These are phyloP conservation scores for Austropuccinia psidii DNA, from an alignment of 1,284 basidiomycete genomes.

Conservation along the genomic window DNA sequence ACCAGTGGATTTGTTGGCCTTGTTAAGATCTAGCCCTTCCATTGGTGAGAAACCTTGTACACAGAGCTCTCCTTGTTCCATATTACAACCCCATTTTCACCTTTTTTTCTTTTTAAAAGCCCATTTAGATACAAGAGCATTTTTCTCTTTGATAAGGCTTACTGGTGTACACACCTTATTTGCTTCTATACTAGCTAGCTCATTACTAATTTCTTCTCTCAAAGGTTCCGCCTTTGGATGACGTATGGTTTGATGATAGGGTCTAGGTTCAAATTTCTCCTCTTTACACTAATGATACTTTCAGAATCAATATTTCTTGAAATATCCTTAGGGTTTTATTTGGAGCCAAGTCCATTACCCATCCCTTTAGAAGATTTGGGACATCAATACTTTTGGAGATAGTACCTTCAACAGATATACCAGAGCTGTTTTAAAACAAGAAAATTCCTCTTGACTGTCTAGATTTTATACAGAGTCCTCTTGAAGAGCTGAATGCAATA, in stretches of 20 bases:
- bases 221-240: not conserved
- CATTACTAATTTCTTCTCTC: not conserved
- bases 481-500: too few relatives aligned
- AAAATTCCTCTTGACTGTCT: too few relatives aligned
- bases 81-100: not conserved
- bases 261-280: too few relatives aligned
- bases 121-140: not conserved
- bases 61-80: not conserved
- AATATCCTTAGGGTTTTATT: not conserved
- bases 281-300: too few relatives aligned
- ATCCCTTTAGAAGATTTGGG: not conserved
- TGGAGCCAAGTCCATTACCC: not conserved
- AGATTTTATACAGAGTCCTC: too few relatives aligned
- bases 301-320: not conserved
- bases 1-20: constrained; percentile 49
- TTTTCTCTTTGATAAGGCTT: not conserved
- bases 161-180: not conserved
- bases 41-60: not conserved
- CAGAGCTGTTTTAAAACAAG: too few relatives aligned
- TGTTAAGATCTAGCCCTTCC: too few relatives aligned
- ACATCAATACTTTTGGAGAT: too few relatives aligned
- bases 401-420: too few relatives aligned
- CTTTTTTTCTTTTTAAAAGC: not conserved
- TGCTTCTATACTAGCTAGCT: not conserved
- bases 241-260: not conserved